Percentiles rank a stretch among this genome's conserved stretches.
Evolutionary conservation across 257 asterid species (phyloP).

Genomic region (Orobanche coerulescens): DNA sequence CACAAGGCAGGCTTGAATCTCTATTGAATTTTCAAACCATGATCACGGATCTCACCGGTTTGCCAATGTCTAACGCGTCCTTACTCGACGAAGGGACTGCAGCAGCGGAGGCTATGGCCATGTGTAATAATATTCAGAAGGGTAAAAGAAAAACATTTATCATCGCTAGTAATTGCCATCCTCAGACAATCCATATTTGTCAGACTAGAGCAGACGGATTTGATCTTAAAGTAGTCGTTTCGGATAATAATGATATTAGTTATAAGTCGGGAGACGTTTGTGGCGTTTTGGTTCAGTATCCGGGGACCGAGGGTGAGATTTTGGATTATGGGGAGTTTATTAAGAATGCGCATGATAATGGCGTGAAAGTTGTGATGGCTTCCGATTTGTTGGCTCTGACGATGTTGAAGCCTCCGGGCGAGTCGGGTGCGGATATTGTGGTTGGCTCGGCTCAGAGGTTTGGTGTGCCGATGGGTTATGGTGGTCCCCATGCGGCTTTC

Average conservation of each 20-base stretch:
- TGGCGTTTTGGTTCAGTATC: slow-evolving; percentile 92
- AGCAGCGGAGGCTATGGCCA: slow-evolving; percentile 99
- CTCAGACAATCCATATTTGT: slow-evolving; percentile 88
- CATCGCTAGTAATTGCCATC: slow-evolving; percentile 87
- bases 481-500: slow-evolving; percentile 99
- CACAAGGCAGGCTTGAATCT: slow-evolving; percentile 95
- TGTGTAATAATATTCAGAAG: slow-evolving; percentile 81
- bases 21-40: slow-evolving; percentile 80
- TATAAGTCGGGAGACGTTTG: slow-evolving; percentile 81
- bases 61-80: slow-evolving; percentile 98
- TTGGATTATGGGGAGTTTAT: slow-evolving; percentile 78
- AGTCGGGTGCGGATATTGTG: slow-evolving; percentile 88
- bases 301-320: slow-evolving; percentile 95
- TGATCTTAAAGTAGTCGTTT: slow-evolving; percentile 62
- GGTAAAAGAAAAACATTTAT: slow-evolving; percentile 88
- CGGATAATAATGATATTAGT: slow-evolving; percentile 66
- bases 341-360: slow-evolving; percentile 83
- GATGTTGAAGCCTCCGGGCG: slow-evolving; percentile 92
- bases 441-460: slow-evolving; percentile 98
- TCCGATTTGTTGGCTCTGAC: slow-evolving; percentile 87
- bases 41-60: slow-evolving; percentile 81
- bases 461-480: slow-evolving; percentile 99
- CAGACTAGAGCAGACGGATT: slow-evolving; percentile 91
- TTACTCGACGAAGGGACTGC: slow-evolving; percentile 85
- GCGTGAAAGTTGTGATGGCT: slow-evolving; percentile 98